phyloP scores from a whole-genome alignment of 192 early-diverging fungal species.

The Coemansia sp. region DNA sequence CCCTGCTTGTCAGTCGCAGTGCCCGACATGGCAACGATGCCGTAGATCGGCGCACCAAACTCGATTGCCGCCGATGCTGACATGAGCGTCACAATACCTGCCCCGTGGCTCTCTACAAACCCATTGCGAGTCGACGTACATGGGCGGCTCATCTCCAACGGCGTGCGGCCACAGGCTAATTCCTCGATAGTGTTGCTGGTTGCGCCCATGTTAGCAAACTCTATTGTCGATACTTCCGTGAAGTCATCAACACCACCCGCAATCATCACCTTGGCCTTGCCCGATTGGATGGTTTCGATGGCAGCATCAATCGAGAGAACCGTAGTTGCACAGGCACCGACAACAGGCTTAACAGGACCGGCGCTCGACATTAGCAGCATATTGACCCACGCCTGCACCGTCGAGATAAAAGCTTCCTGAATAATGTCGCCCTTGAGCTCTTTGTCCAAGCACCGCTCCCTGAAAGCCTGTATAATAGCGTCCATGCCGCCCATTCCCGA shows the following conservation, averaged over 20 bases:
- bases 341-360: conserved; percentile 75
- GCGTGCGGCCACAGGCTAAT: too few relatives aligned
- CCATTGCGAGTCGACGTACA: too few relatives aligned
- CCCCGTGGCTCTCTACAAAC: too few relatives aligned
- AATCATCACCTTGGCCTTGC: conserved; percentile 89
- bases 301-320: conserved; percentile 87
- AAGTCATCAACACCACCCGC: conserved; percentile 91
- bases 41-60: conserved; percentile 91
- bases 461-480: conserved; percentile 66
- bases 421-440: conserved; percentile 79
- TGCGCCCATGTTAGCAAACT: conserved; percentile 97
- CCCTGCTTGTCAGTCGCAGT: conserved; percentile 95
- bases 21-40: conserved; percentile 81
- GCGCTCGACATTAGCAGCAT: conserved; percentile 88
- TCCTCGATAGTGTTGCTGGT: conserved; percentile 81
- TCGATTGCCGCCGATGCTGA: conserved; percentile 81
- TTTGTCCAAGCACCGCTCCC: conserved; percentile 69
- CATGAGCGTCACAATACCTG: too few relatives aligned
- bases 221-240: conserved; percentile 79
- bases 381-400: conserved; percentile 94
- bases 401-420: conserved; percentile 93
- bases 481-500: conserved; percentile 83
- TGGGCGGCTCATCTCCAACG: too few relatives aligned
- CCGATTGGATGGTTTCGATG: conserved; percentile 79
- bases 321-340: conserved; percentile 91